Evolutionary conservation across 2,329 filamentous ascomycete species (phyloP).

Genomic region (Fusarium hainanense): DNA sequence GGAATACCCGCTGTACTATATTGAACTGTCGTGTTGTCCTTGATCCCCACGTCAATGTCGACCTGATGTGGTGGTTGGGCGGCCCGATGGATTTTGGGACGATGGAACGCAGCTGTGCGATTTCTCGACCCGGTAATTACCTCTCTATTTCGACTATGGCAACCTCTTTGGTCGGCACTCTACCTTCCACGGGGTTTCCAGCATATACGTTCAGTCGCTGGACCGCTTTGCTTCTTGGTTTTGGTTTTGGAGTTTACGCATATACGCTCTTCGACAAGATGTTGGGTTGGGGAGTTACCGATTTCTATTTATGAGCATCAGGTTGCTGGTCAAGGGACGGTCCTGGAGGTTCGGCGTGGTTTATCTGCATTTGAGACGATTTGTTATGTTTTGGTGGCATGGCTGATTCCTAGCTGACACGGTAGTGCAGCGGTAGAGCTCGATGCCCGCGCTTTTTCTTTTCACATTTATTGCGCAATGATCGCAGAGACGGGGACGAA

Average conservation of each 20-base stretch:
- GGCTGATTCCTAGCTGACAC: background rate
- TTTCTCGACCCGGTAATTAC: constrained; percentile 25
- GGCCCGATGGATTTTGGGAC: constrained; percentile 3
- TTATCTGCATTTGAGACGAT: constrained; percentile 36
- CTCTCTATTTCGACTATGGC: constrained; percentile 25
- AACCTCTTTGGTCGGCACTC: background rate
- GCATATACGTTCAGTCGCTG: constrained; percentile 13
- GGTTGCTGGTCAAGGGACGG: constrained; percentile 39
- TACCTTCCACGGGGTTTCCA: background rate
- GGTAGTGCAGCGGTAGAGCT: background rate
- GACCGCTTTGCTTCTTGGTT: constrained; percentile 33
- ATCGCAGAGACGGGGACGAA: background rate
- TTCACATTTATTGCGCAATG: constrained; percentile 12
- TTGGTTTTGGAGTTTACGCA: constrained; percentile 44
- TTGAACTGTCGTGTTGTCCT: constrained; percentile 26
- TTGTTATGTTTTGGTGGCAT: constrained; percentile 12
- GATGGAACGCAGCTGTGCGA: constrained; percentile 4
- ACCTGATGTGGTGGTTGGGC: background rate
- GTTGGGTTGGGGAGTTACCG: constrained; percentile 40
- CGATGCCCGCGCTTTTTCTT: background rate
- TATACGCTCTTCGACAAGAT: constrained; percentile 41
- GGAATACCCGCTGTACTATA: constrained; percentile 47
- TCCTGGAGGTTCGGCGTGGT: constrained; percentile 38
- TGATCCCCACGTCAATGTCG: background rate
- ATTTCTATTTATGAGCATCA: constrained; percentile 41